Evolutionary conservation across 2,329 filamentous ascomycete genomes (phyloP).

Genomic region (Paecilomyces sp.): DNA sequence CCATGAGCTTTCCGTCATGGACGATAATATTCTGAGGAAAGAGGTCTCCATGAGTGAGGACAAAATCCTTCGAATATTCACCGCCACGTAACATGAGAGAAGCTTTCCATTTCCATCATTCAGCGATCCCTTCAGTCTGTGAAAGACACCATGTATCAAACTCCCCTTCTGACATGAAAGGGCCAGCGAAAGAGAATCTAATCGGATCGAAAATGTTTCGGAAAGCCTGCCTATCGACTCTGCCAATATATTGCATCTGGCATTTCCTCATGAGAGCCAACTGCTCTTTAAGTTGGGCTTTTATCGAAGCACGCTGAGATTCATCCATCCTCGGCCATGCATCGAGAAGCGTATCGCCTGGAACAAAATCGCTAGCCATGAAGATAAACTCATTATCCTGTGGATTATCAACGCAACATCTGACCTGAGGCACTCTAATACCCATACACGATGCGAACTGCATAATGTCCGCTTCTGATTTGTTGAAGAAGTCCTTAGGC

Average conservation of each 20-base stretch:
- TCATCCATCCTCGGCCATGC: slow-evolving; percentile 6
- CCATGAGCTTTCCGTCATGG: slow-evolving; percentile 6
- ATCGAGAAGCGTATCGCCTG: slow-evolving; percentile 4
- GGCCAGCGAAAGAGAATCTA: slow-evolving; percentile 6
- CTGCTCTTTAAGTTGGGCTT: slow-evolving; percentile 7
- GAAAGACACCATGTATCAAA: slow-evolving; percentile 10
- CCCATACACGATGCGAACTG: background rate
- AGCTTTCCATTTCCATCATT: background rate
- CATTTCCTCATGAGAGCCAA: slow-evolving; percentile 8
- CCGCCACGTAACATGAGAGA: slow-evolving; percentile 1
- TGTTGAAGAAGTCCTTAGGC: background rate
- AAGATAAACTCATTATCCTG: background rate
- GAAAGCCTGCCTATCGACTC: slow-evolving; percentile 5
- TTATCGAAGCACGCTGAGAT: slow-evolving; percentile 5
- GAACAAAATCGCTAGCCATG: slow-evolving; percentile 6
- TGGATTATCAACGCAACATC: background rate
- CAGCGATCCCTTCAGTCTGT: background rate
- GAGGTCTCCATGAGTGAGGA: slow-evolving; percentile 9
- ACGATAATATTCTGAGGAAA: slow-evolving; percentile 8
- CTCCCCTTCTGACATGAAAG: slow-evolving; percentile 9
- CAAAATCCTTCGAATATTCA: slow-evolving; percentile 5
- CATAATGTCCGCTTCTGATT: background rate
- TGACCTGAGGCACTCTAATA: background rate
- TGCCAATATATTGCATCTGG: slow-evolving; percentile 11
- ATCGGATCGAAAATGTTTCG: slow-evolving; percentile 7